phyloP scores from a whole-genome alignment of 1,284 basidiomycete species.

The Coniophora puteana region DNA sequence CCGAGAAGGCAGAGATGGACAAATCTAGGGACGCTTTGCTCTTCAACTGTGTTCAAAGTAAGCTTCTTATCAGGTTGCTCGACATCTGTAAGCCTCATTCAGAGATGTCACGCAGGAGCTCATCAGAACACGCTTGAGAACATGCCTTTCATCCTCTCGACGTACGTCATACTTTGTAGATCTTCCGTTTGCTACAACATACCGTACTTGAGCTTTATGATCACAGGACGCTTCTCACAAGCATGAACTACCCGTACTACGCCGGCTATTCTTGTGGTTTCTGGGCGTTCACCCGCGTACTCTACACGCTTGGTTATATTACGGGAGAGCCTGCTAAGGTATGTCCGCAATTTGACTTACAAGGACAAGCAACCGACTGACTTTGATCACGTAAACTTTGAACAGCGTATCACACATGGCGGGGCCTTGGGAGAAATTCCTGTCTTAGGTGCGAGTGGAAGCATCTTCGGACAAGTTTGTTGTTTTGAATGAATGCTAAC shows the following conservation, averaged over 20 bases:
- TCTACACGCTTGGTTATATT: constrained; percentile 30
- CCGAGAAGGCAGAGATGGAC: constrained; percentile 33
- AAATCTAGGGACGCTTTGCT: constrained; percentile 22
- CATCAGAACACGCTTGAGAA: constrained; percentile 39
- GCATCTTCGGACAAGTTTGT: no score
- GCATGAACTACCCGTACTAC: constrained; percentile 27
- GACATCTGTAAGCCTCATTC: constrained; percentile 17
- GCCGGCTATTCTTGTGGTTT: constrained; percentile 25
- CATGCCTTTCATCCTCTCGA: constrained; percentile 19
- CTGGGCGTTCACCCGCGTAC: constrained; percentile 31
- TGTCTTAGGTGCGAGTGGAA: constrained; percentile 13
- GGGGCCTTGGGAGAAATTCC: constrained; percentile 14
- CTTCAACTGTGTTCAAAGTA: constrained; percentile 36
- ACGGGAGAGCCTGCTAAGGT: constrained; percentile 26
- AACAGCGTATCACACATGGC: constrained; percentile 16
- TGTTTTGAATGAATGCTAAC: no score
- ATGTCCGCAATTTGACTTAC: constrained; percentile 10
- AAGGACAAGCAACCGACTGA: not conserved
- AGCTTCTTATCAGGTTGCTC: constrained; percentile 9
- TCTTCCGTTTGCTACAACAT: not conserved
- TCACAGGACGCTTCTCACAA: constrained; percentile 27
- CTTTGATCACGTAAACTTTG: constrained; percentile 8
- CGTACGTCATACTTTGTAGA: constrained; percentile 3
- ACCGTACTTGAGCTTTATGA: not conserved
- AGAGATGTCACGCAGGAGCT: constrained; percentile 17